Evolutionary conservation across 345 rosid genomes (phyloP), one percentile per base, ranked within the genome.

Genomic region (Salix caprea): DNA sequence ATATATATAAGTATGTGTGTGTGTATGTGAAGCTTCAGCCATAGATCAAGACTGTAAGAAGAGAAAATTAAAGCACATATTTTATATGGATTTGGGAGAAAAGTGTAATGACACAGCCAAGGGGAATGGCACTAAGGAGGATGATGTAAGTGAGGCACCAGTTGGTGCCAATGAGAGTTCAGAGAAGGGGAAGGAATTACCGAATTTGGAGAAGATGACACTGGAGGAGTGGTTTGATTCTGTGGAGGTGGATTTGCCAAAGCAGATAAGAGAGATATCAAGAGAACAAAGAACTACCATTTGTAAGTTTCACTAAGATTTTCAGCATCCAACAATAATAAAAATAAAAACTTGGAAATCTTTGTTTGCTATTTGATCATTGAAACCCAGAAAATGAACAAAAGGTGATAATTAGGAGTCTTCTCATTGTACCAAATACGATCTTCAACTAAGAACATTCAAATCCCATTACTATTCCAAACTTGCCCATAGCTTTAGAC

Each of bases 151-250:
- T 24, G 37, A 28, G 42, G 36, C 4, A 66, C 56, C 36, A 72
- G 26, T 6, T 13, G 46, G n/a, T 60, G 75, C 24, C 16, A 61
- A 62, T 12, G 40, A 32, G 26, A 24, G 73, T 24, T 62, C 42
- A 78, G 64, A 46, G 72, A 69, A 26, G 68, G 78, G 14, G 68
- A 71, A 68, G 72, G 73, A 32, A 64, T 67, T 61, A 40, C 23
- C 74, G 42, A 85, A 81, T 80, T 84, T 89, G 76, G 86, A 76
- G 69, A 87, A 81, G 77, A 87, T 91, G 88, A 85, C 88, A 19
- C 36, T 91, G 42, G 82, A 83, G 74, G 85, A 93, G 42, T 96
- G 93, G 98, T 90, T 92, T 74, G 85, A 86, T 70, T 85, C 58
- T 73, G 56, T 91, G 89, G 90, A 87, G 78, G 83, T 68, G 65